Evolutionary conservation across 2,329 filamentous ascomycete genomes (phyloP), one percentile per base, ranked within the genome.

Genomic region (Mycogone perniciosa): DNA sequence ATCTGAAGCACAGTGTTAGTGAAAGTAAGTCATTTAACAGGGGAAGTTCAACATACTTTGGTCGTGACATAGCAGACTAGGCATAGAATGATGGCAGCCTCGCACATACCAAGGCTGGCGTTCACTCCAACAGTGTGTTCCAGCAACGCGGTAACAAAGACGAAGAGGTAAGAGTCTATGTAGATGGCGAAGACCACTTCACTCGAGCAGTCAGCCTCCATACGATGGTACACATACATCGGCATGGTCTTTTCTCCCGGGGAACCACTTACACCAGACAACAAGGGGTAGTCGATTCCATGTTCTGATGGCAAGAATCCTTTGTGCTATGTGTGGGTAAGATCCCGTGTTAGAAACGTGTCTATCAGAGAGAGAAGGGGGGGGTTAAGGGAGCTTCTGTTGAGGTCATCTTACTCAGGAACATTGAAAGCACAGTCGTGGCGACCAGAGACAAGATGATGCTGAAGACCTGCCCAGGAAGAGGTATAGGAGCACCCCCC

Each of bases 51-150:
- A 34, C 43, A 20, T 47, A 84, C 76, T 68, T 86, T 85, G 3
- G 81, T 82, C 2, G 78, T 79, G 46, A 85, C 71, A 59, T 85
- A 85, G 56, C 76, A 84, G 5, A 75, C 66, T 2, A 85, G 69
- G 60, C 82, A 85, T 1, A 85, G 67, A 5, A 84, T 56, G 38
- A 85, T 81, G 6, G 80, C 79, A 5, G 75, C 73, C 41, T 79
- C 74, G 60, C 82, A 86, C 4, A 79, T 69, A 2, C 62, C 59
- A 4, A 67, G 57, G 26, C 71, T 77, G 11, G 68, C 71, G 54
- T 82, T 78, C 46, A 84, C 69, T 1, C 79, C 79, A 50, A 81
- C 71, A 1, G 79, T 76, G 54, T 79, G 75, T 50, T 81, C 74
- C 7, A 85, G 60, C 6, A 85, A 67, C 2, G 76, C 74, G 2